Evolutionary conservation across 495 filamentous ascomycete species (phyloP).

Genomic region (Bryoglossum gracile): DNA sequence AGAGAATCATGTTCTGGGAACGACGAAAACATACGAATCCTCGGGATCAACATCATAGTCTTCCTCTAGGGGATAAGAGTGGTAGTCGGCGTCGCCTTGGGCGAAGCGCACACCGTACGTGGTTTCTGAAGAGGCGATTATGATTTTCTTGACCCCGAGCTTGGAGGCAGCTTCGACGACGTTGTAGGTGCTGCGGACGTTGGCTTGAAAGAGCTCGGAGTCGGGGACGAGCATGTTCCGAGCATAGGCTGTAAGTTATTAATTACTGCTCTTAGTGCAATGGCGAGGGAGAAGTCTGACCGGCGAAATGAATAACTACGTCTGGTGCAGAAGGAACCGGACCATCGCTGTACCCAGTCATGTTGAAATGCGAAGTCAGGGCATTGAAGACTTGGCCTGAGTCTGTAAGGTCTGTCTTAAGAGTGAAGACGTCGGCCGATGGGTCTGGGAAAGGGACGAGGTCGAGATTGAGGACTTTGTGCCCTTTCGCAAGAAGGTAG

Average conservation of each 20-base stretch:
- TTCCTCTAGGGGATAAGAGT: constrained; percentile 46
- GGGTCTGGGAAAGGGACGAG: constrained; percentile 35
- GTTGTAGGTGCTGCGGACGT: constrained; percentile 48
- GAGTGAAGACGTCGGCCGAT: constrained; percentile 44
- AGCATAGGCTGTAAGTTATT: constrained; percentile 35
- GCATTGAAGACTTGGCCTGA: constrained; percentile 53
- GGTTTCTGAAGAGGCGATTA: constrained; percentile 50
- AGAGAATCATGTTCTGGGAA: constrained; percentile 44
- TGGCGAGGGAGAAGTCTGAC: neutral
- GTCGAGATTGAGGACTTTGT: constrained; percentile 53
- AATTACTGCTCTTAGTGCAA: neutral
- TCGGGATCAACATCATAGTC: constrained; percentile 52
- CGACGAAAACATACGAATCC: constrained; percentile 48
- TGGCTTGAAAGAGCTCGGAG: constrained; percentile 49
- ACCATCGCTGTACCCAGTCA: constrained; percentile 39
- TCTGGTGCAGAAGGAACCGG: constrained; percentile 38
- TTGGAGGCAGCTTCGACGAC: constrained; percentile 55
- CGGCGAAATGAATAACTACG: constrained; percentile 54
- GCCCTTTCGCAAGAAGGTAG: constrained; percentile 43
- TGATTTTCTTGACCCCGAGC: constrained; percentile 52
- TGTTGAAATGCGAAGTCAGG: constrained; percentile 48
- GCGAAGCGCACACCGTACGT: constrained; percentile 53
- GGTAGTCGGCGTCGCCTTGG: constrained; percentile 46
- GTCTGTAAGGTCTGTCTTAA: constrained; percentile 52
- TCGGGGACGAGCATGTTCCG: constrained; percentile 51